Percentiles rank a stretch among this genome's conserved stretches.
These are phyloP conservation scores for Rhododendron williamsianum DNA, from an alignment of 148 eudicot genomes.

Conservation along the genomic window DNA sequence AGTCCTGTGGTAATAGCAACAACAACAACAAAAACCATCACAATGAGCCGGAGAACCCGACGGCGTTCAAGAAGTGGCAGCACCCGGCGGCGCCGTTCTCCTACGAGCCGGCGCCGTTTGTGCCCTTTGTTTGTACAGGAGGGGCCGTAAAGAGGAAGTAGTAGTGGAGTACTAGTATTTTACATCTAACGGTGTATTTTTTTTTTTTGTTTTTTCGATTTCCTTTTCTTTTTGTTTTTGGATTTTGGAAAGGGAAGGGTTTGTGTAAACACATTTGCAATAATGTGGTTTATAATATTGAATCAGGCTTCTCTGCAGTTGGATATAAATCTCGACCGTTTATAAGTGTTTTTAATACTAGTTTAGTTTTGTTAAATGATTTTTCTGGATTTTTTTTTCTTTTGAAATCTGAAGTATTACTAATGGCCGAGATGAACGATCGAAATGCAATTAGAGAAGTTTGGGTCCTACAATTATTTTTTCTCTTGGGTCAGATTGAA, in stretches of 20 bases:
- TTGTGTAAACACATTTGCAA: not conserved
- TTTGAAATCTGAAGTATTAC: not conserved
- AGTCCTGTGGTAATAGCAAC: not conserved
- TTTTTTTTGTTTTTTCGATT: not conserved
- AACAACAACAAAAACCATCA: constrained; percentile 5
- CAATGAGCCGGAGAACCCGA: constrained; percentile 20
- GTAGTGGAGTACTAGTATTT: not conserved
- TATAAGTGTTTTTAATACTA: not conserved
- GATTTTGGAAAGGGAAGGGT: not conserved
- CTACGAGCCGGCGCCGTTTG: constrained; percentile 22
- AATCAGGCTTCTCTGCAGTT: not conserved
- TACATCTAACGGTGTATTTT: constrained; percentile 1
- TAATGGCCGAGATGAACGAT: not conserved
- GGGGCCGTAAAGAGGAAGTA: not conserved
- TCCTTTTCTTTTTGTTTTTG: not conserved
- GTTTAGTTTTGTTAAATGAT: not conserved
- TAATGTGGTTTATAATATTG: not conserved
- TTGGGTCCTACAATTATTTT: not conserved
- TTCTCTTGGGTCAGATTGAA: not conserved
- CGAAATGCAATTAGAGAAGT: not conserved
- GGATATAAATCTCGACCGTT: not conserved
- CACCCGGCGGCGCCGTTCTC: constrained; percentile 42
- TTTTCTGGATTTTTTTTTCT: not conserved
- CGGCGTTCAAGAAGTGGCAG: constrained; percentile 36
- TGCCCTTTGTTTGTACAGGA: constrained; percentile 4